A percentile compares a stretch with the other conserved stretches of the same genome.
Conservation (phyloP, 352 stramenopile genomes). For the Phytophthora boehmeriae region DNA sequence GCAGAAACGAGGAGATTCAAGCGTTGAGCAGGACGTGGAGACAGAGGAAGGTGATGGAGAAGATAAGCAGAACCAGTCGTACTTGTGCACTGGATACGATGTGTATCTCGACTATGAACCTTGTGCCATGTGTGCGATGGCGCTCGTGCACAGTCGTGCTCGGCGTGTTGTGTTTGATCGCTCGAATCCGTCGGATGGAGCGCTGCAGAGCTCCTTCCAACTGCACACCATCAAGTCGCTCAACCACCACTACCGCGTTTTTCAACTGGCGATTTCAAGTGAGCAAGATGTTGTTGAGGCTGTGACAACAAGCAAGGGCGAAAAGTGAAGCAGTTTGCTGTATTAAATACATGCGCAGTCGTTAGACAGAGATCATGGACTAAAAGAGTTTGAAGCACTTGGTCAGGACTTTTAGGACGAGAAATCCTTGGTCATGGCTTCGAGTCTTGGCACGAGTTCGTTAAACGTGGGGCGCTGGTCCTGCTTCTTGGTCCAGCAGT, state of each 20-base stretch:
- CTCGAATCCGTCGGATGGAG: slow-evolving; percentile 61
- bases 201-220: slow-evolving; percentile 59
- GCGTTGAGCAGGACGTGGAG: not conserved
- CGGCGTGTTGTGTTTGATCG: slow-evolving; percentile 79
- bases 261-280: slow-evolving; percentile 45
- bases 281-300: slow-evolving; percentile 3
- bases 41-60: slow-evolving; percentile 7
- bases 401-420: slow-evolving; percentile 20
- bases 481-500: slow-evolving; percentile 89
- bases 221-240: slow-evolving; percentile 88
- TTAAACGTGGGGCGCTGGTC: slow-evolving; percentile 82
- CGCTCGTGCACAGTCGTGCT: slow-evolving; percentile 85
- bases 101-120: slow-evolving; percentile 87
- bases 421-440: slow-evolving; percentile 84
- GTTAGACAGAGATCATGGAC: slow-evolving; percentile 21
- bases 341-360: slow-evolving; percentile 30
- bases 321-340: slow-evolving; percentile 9
- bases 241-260: slow-evolving; percentile 90
- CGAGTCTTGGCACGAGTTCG: slow-evolving; percentile 79
- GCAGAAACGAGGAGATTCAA: slow-evolving; percentile 29
- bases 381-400: slow-evolving; percentile 10
- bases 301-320: not conserved
- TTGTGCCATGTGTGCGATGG: slow-evolving; percentile 91
- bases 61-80: slow-evolving; percentile 52
- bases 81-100: slow-evolving; percentile 91